Evolutionary conservation across 176 grass and related monocot species (phyloP), one percentile per base, ranked within the genome.

Genomic region (Aegilops speltoides): DNA sequence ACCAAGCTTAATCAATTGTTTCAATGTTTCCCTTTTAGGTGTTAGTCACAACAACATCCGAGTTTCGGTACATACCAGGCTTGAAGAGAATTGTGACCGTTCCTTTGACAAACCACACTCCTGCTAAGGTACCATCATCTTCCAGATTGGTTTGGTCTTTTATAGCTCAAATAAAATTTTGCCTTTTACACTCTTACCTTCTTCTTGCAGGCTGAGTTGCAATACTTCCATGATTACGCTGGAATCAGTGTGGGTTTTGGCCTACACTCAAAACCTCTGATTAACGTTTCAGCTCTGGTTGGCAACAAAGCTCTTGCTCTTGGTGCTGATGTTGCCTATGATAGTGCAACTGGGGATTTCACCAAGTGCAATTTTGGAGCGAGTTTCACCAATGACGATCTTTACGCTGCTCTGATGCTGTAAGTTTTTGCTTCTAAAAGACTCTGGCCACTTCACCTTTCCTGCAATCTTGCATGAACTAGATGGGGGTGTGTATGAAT

Each of bases 221-320:
- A 92, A 83, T 97, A 94, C 84, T 57, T 89, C 85, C 83, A 97
- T 83, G 92, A 94, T 23, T 92, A 90, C 50, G 92, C 88, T 82
- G 94, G 94, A 36, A 57, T 94, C n/a, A 92, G 34, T 67, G 75
- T 65, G 10, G 89, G 82, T 72, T 6, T 89, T 82, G 89, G 87
- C 46, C 38, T 97, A 79, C 86, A 73, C 46, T 46, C 86, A 66
- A 97, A 92, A 72, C 94, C 94, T 86, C 36, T 90, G 37, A 80
- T 97, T 79, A 93, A 85, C 64, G 4, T 94, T 83, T 97, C 94
- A 79, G 83, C 54, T 85, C 85, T 94, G 28, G 68, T 97, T 37
- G 94, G 92, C 22, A 92, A 74, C 52, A 88, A 83, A 72, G 22
- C 48, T 85, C 13, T 97, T 75, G 86, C 91, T 68, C 80, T 87